Evolutionary conservation across 352 stramenopile species (phyloP), one percentile per base, ranked within the genome.

Genomic region (Peronospora farinosa): DNA sequence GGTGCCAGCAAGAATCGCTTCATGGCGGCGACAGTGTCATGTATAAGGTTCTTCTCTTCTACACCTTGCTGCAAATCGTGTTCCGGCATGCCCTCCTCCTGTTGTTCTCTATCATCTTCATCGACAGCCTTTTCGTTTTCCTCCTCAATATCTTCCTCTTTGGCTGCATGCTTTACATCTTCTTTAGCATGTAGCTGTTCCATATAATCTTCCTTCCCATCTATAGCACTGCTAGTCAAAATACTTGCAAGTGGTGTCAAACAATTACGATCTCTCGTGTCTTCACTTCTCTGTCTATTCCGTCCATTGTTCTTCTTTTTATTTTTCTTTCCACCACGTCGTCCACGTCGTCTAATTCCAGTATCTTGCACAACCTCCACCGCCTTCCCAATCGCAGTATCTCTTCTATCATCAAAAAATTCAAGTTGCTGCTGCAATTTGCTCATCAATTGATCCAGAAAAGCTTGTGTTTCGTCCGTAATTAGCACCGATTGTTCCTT

Each of bases 381-480:
- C 12, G 1, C 40, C 54, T 52, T 28, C 11, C 25, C 46, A 5
- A 2, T 32, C 19, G 1, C 40, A 19, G 1, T 32, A 5, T 65
- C 47, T 32, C 43, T 40, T 43, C 32, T 41, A n/a, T 58, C 48
- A 28, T 67, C 42, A 61, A 62, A 65, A 15, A 40, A 41, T 38
- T 49, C 39, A 11, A 71, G 49, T 50, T 41, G 43, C 30, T 52
- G 57, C 38, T 62, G 56, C 37, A 71, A 52, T 30, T 60, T 65
- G 8, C 5, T 51, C 17, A 37, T 65, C 12, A 80, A 47, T 16
- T 67, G 63, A 15, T 74, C 42, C 19, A 80, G 32, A 40, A 77
- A 80, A 19, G 51, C 28, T 32, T 72, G 70, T 23, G 67, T 77
- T 43, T 80, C 70, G 28, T 65, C 59, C 28, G 69, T 77, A 17